phyloP scores from a whole-genome alignment of 139 green algal species.

The Picochlorum sp. region DNA sequence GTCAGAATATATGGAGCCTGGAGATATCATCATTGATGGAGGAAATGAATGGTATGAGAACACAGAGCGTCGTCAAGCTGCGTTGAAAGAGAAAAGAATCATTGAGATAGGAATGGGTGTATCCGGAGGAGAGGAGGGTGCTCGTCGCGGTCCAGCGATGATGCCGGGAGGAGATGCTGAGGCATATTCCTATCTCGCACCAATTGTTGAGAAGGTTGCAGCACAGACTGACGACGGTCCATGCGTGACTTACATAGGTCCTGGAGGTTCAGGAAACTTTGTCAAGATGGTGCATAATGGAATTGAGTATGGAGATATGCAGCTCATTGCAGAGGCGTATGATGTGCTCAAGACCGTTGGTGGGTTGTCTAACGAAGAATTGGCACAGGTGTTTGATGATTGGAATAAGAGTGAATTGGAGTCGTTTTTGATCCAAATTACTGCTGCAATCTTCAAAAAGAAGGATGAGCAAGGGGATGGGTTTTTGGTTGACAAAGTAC shows the following conservation, averaged over 20 bases:
- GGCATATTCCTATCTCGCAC: constrained; percentile 76
- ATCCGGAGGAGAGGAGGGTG: constrained; percentile 94
- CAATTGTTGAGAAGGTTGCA: constrained; percentile 86
- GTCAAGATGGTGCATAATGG: constrained; percentile 99
- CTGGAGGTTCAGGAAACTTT: constrained; percentile 85
- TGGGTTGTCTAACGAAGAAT: constrained; percentile 90
- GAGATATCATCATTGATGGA: constrained; percentile 97
- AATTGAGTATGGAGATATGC: constrained; percentile 99
- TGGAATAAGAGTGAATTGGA: constrained; percentile 89
- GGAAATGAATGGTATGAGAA: constrained; percentile 99
- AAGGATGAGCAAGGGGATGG: constrained; percentile 65
- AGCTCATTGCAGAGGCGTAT: constrained; percentile 97
- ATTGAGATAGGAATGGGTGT: constrained; percentile 98
- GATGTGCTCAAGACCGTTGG: constrained; percentile 92
- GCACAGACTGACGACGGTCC: constrained; percentile 93
- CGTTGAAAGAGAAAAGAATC: constrained; percentile 75
- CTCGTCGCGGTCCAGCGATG: constrained; percentile 85
- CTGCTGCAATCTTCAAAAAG: constrained; percentile 74
- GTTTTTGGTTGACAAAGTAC: constrained; percentile 91
- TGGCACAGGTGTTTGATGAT: constrained; percentile 70
- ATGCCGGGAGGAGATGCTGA: constrained; percentile 93
- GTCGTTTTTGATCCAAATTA: constrained; percentile 96
- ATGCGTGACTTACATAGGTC: constrained; percentile 79
- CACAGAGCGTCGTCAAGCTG: constrained; percentile 78
- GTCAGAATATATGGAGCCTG: constrained; percentile 78